A percentile compares a stretch with the other conserved stretches of the same genome.
Evolutionary conservation across 257 asterid genomes (phyloP).

Genomic region (Striga asiatica): DNA sequence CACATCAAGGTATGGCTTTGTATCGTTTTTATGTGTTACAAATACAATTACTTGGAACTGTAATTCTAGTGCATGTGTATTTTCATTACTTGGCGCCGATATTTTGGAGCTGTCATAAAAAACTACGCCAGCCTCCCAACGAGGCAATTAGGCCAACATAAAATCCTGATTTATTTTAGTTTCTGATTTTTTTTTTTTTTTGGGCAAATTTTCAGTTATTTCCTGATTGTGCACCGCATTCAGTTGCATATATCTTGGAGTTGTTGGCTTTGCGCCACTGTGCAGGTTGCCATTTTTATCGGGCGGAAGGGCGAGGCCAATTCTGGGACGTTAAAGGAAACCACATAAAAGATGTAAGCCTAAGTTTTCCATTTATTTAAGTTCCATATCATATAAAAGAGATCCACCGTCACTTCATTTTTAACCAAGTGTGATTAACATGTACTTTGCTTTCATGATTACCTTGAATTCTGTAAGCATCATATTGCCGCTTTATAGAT

Average conservation of each 20-base stretch:
- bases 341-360: conserved; percentile 73
- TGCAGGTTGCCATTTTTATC: conserved; percentile 80
- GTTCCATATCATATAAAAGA: background rate
- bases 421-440: background rate
- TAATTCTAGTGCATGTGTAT: too few relatives aligned
- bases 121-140: too few relatives aligned
- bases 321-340: conserved; percentile 75
- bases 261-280: conserved; percentile 59
- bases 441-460: background rate
- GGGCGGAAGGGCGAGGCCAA: conserved; percentile 77
- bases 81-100: too few relatives aligned
- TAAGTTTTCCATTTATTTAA: background rate
- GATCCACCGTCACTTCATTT: background rate
- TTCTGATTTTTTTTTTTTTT: background rate
- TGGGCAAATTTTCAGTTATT: conserved; percentile 52
- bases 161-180: background rate
- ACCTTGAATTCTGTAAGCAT: background rate
- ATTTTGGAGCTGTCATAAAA: too few relatives aligned
- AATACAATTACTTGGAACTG: too few relatives aligned
- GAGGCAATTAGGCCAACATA: too few relatives aligned
- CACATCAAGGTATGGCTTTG: conserved; percentile 63
- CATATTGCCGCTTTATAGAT: background rate
- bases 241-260: conserved; percentile 60
- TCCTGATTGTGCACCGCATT: conserved; percentile 85
- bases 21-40: background rate